phyloP scores from a whole-genome alignment of 495 filamentous ascomycete genomes.

The Lasiosphaeria ovina region DNA sequence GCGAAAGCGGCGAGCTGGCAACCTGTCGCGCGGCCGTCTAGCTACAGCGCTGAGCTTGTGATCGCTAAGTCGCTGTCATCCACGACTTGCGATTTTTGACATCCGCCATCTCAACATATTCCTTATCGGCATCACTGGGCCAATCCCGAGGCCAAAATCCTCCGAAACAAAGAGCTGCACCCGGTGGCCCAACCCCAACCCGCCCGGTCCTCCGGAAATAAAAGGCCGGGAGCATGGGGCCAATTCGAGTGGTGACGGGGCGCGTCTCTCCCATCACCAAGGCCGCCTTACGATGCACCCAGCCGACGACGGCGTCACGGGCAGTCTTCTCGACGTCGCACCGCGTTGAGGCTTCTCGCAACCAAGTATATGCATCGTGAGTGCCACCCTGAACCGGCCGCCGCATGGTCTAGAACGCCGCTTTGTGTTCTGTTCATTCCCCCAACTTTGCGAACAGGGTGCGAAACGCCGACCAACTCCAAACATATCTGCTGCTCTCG shows the following conservation, averaged over 20 bases:
- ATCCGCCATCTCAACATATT: no score
- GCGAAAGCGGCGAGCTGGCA: no score
- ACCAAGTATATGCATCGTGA: conserved; percentile 49
- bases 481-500: conserved; percentile 58
- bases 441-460: conserved; percentile 36
- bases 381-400: conserved; percentile 15
- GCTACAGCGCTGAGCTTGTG: no score
- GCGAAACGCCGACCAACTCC: conserved; percentile 58
- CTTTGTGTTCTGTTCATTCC: conserved; percentile 5
- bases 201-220: no score
- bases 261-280: conserved; percentile 10
- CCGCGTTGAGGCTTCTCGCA: conserved; percentile 25
- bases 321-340: conserved; percentile 33
- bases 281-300: conserved; percentile 6
- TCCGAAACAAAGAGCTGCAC: not conserved
- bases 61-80: no score
- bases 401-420: not conserved
- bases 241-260: not conserved
- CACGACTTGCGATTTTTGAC: no score
- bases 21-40: no score
- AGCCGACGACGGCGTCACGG: conserved; percentile 1
- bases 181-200: no score
- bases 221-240: not conserved
- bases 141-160: not conserved
- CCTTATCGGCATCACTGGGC: no score